Evolutionary conservation across 1,284 basidiomycete species (phyloP), one percentile per base, ranked within the genome.

Genomic region (Ceraceosorus guamensis): DNA sequence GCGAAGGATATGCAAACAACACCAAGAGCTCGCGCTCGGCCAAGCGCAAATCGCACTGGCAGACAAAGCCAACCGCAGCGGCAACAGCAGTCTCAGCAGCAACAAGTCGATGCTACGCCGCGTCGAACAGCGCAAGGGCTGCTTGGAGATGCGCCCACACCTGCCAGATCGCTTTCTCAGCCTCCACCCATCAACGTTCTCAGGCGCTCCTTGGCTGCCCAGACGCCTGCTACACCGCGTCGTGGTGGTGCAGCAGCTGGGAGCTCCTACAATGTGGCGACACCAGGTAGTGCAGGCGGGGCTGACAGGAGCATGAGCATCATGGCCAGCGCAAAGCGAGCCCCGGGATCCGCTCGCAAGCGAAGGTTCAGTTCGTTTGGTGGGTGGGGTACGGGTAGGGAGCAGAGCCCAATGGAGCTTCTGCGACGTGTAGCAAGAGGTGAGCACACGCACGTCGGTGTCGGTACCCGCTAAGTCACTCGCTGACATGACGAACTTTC

Each of bases 371-470:
- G 37, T 8, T 8, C 37, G 37, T 8, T n/a, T 8, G 50, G 50
- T n/a, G 50, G 50, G 6, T 51, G 50, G 50, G 50, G 37, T 32
- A 37, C 14, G 13, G 50, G 50, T 6, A 33, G 24, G 18, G 50
- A 39, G 24, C 33, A 51, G 50, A 51, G 50, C 44, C 50, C 50
- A 4, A 33, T 51, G 11, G 50, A 37, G 6, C 32, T 51, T 5
- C 32, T 51, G 4, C 16, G 24, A 13, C 37, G 33, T 24, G 13
- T 51, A 16, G 32, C 50, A 7, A 33, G 24, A 13, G 50, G 50
- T 51, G 32, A 51, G 50, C 43, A n/a, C n/a, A n/a, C n/a, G 8
- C 8, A 41, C n/a, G 8, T 41, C 8, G 37, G 37, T n/a, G n/a
- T 41, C 37, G 37, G 37, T n/a, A 41, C 8, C 37, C 37, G 8